These are phyloP conservation scores for Knufia fluminis DNA, from an alignment of 2,329 filamentous ascomycete species.

Conservation along the genomic window DNA sequence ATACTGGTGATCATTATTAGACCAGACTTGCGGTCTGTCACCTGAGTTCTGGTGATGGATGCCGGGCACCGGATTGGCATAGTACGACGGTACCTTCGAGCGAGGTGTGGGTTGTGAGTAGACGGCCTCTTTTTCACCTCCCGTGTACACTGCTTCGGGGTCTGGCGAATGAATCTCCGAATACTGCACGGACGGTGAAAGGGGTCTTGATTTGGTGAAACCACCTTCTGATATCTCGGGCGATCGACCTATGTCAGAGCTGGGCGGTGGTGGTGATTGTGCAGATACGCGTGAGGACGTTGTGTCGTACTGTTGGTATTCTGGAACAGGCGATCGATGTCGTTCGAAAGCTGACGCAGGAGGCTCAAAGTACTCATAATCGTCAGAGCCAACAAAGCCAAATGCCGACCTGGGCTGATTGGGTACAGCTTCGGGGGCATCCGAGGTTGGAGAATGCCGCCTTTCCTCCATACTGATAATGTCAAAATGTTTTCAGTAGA, in stretches of 20 bases:
- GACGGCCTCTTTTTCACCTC: constrained; percentile 8
- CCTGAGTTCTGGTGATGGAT: constrained; percentile 7
- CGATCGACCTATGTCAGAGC: constrained; percentile 7
- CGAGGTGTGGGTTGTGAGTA: neutral
- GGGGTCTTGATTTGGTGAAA: constrained; percentile 5
- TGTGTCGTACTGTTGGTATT: constrained; percentile 7
- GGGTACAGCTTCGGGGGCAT: constrained; percentile 6
- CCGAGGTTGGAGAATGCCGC: neutral
- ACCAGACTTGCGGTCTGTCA: constrained; percentile 4
- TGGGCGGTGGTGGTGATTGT: constrained; percentile 4
- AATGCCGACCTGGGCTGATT: neutral
- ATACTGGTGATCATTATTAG: neutral
- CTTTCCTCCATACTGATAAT: neutral
- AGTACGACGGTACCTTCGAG: constrained; percentile 8
- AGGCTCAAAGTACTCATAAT: constrained; percentile 8
- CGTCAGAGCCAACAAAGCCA: constrained; percentile 9
- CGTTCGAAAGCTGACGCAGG: constrained; percentile 5
- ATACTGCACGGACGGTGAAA: constrained; percentile 8
- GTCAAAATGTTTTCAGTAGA: neutral
- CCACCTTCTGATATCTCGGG: constrained; percentile 3
- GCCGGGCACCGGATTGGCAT: constrained; percentile 5
- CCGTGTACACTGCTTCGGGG: neutral
- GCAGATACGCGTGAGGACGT: constrained; percentile 5
- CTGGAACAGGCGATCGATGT: constrained; percentile 5
- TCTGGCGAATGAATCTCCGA: constrained; percentile 8